These are phyloP conservation scores for Entomophthora muscae DNA, from an alignment of 371 early-diverging fungal species.

Conservation along the genomic window DNA sequence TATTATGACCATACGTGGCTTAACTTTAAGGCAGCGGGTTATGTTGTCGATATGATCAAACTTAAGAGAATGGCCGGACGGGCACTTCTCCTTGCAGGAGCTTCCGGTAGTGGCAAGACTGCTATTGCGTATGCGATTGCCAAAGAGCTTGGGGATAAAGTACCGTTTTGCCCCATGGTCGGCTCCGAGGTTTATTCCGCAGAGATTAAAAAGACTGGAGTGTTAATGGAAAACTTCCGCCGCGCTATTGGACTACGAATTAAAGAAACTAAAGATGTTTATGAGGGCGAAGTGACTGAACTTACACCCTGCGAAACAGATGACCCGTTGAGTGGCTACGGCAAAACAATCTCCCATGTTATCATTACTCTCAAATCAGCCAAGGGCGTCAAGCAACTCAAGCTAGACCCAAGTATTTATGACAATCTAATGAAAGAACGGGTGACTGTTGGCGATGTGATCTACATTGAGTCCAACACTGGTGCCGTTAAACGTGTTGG, in stretches of 20 bases:
- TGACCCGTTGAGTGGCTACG: constrained; percentile 79
- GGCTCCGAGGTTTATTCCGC: constrained; percentile 95
- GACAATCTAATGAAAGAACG: constrained; percentile 93
- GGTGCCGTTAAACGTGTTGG: constrained; percentile 97
- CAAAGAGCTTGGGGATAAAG: constrained; percentile 90
- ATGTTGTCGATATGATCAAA: constrained; percentile 85
- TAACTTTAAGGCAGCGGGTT: constrained; percentile 49
- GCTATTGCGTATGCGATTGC: constrained; percentile 86
- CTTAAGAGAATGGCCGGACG: constrained; percentile 94
- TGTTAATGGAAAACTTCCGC: constrained; percentile 96
- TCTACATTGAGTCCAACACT: constrained; percentile 95
- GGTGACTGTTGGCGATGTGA: constrained; percentile 92
- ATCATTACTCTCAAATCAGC: constrained; percentile 93
- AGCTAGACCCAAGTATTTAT: constrained; percentile 87
- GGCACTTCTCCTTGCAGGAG: constrained; percentile 90
- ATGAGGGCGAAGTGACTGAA: constrained; percentile 99
- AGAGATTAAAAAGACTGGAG: constrained; percentile 97
- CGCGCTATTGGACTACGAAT: constrained; percentile 91
- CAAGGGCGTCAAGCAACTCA: constrained; percentile 96
- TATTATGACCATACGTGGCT: background rate
- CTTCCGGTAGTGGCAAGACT: constrained; percentile 93
- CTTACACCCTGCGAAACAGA: constrained; percentile 89
- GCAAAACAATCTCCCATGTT: constrained; percentile 89
- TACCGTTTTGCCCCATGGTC: constrained; percentile 97
- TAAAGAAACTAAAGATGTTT: constrained; percentile 96